Percentiles rank a stretch among this genome's conserved stretches.
Conservation (phyloP, 441 rosid species). For the Gossypium schwendimanii region DNA sequence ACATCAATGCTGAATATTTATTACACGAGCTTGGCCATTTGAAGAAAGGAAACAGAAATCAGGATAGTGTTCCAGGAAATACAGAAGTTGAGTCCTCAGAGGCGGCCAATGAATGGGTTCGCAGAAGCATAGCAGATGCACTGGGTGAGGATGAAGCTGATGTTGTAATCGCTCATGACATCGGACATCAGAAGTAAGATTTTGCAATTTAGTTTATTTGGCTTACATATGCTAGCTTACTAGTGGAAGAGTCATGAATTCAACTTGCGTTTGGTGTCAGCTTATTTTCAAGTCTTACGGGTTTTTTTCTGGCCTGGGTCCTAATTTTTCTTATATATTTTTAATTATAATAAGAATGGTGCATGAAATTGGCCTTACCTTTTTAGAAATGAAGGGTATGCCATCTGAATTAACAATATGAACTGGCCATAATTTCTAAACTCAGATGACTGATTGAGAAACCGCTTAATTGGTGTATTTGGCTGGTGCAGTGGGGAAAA, state of each 20-base stretch:
- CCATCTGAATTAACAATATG: background rate
- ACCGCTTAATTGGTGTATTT: constrained; percentile 11
- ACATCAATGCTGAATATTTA: constrained; percentile 76
- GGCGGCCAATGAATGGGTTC: constrained; percentile 45
- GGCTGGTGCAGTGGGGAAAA: constrained; percentile 39
- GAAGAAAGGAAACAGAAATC: constrained; percentile 47
- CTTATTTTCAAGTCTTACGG: constrained; percentile 5
- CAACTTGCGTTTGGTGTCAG: constrained; percentile 13
- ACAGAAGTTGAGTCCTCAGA: constrained; percentile 42
- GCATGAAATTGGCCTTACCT: background rate
- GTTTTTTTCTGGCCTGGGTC: background rate
- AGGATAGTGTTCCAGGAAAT: constrained; percentile 31
- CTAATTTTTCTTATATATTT: background rate
- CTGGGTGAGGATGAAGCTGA: constrained; percentile 99
- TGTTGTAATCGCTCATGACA: constrained; percentile 65
- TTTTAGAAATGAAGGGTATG: background rate
- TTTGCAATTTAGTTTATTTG: constrained; percentile 12
- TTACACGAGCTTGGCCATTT: constrained; percentile 69
- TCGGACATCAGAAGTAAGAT: constrained; percentile 41
- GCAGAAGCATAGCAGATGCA: constrained; percentile 88
- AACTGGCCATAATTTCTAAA: background rate
- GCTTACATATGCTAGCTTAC: background rate
- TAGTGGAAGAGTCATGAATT: background rate
- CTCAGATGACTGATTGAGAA: constrained; percentile 6
- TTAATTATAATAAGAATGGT: background rate